phyloP scores from a whole-genome alignment of 208 protist species.

The Wallacemonas sp. region DNA sequence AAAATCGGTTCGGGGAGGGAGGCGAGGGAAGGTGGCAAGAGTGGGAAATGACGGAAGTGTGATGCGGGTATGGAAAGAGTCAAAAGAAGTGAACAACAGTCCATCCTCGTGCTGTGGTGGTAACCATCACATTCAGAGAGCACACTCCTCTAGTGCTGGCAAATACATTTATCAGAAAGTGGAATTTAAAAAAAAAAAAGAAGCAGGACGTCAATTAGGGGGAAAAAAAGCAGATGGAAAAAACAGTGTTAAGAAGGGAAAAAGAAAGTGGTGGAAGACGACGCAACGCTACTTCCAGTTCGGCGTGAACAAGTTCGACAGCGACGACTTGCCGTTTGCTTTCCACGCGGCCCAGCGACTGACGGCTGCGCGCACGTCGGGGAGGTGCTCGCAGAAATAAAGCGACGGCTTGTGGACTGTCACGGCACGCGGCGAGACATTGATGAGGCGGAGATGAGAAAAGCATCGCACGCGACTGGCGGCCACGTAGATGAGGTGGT shows the following conservation, averaged over 20 bases:
- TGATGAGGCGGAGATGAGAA: slow-evolving; percentile 73
- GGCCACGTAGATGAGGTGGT: slow-evolving; percentile 90
- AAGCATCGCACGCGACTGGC: slow-evolving; percentile 78
- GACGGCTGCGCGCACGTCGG: slow-evolving; percentile 23
- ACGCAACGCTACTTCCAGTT: slow-evolving; percentile 12
- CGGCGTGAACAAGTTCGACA: neutral
- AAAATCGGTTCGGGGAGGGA: neutral
- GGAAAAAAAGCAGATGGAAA: neutral
- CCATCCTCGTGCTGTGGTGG: too few relatives aligned
- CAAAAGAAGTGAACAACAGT: neutral
- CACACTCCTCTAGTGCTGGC: too few relatives aligned
- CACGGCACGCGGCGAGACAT: slow-evolving; percentile 70
- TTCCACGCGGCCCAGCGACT: slow-evolving; percentile 34
- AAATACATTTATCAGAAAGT: slow-evolving; percentile 17
- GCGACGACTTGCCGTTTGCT: slow-evolving; percentile 8
- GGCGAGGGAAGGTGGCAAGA: too few relatives aligned
- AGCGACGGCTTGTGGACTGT: slow-evolving; percentile 70
- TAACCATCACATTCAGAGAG: too few relatives aligned
- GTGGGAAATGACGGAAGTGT: neutral
- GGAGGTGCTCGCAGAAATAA: slow-evolving; percentile 47
- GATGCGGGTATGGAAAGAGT: neutral
- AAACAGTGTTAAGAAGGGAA: neutral
- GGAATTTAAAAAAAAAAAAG: slow-evolving; percentile 22
- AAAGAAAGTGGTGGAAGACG: slow-evolving; percentile 17
- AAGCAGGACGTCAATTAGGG: slow-evolving; percentile 4